Evolutionary conservation across 768 basidiomycete genomes (phyloP), one percentile per base, ranked within the genome.

Genomic region (Epithele typhae): DNA sequence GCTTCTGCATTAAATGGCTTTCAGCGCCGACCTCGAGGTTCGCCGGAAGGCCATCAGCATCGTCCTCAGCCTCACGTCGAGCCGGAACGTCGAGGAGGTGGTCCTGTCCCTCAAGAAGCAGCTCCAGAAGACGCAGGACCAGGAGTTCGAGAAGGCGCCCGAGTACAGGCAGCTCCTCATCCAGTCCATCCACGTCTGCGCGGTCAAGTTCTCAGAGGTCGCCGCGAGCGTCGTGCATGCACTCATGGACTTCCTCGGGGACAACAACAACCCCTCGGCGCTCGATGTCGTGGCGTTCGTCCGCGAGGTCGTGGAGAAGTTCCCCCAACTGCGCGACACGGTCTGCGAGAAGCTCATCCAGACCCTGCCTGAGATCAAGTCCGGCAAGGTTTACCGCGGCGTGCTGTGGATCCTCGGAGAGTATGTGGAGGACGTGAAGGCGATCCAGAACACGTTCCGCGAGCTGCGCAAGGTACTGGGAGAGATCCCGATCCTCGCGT

Each of bases 361-460:
- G 24, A 87, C 90, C 0, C 81, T 97, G 39, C 59, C 76, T 45
- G 90, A 91, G 51, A 91, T 97, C 69, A 93, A 93, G 66, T 93
- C 90, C 1, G 93, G 93, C 45, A 98, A 97, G 66, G 94, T 98
- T 19, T 97, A 89, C 75, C 84, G 93, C 4, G 96, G 95, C 6
- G 79, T 97, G 15, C 77, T 98, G 39, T 98, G 96, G 95, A 96
- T 98, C 54, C 75, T 97, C n/a, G 95, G 96, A 52, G 95, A 98
- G 68, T 99, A 98, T 57, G 84, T 89, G 32, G 80, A 84, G 52
- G 68, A 72, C 4, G 67, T 76, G 40, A 47, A 66, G 45, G 89
- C 89, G 48, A 89, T 97, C 51, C 74, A 82, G 49, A 73, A 66
- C 37, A 76, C 83, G 2, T 82, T 96, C 76, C 71, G 72, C 38